Evolutionary conservation across 352 stramenopile genomes (phyloP).

Genomic region (Pythium myriotylum): DNA sequence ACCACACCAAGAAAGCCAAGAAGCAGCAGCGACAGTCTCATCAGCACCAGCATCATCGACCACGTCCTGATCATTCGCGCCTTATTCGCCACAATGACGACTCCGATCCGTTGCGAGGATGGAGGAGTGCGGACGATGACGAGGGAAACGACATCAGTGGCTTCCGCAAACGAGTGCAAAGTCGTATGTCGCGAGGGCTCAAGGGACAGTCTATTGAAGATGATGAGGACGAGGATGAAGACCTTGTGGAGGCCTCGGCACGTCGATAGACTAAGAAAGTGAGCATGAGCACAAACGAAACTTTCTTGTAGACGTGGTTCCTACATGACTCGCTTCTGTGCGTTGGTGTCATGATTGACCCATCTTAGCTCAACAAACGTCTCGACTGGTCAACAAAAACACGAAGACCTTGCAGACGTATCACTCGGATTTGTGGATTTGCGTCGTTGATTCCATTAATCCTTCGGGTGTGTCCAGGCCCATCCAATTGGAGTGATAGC

Average conservation of each 20-base stretch:
- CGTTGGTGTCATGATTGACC: too few species aligned
- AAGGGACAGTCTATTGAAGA: neutral
- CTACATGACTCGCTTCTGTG: too few species aligned
- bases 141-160: neutral
- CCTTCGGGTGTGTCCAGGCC: too few species aligned
- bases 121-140: conserved; percentile 8
- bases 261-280: conserved; percentile 19
- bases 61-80: conserved; percentile 16
- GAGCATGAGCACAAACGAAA: neutral
- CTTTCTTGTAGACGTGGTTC: neutral
- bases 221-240: conserved; percentile 14
- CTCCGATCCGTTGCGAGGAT: conserved; percentile 16
- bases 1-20: conserved; percentile 58
- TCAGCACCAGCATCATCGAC: conserved; percentile 7
- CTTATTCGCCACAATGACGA: conserved; percentile 4
- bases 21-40: conserved; percentile 17
- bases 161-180: conserved; percentile 16
- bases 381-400: too few species aligned
- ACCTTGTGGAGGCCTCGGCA: conserved; percentile 5
- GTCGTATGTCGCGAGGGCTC: conserved; percentile 21
- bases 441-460: too few species aligned
- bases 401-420: too few species aligned
- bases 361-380: too few species aligned
- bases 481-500: too few species aligned
- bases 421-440: too few species aligned